Percentiles rank a stretch among this genome's conserved stretches.
Conservation (phyloP, 208 protist genomes). For the Leishmania major region DNA sequence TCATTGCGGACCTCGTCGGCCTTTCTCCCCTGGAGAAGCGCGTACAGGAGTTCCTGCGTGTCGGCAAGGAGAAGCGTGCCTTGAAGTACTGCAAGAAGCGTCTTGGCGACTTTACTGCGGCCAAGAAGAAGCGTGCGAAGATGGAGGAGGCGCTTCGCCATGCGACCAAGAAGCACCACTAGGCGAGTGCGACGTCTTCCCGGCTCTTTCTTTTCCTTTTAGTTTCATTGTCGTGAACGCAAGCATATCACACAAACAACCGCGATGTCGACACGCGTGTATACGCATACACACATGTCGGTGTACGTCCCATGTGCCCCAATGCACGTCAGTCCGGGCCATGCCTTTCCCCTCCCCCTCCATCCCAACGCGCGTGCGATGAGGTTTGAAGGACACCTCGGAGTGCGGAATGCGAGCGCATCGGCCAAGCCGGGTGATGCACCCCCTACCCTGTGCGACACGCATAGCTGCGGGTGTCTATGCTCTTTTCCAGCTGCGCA, state of each 20-base stretch:
- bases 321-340: not conserved
- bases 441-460: not conserved
- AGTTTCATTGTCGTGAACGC: conserved; percentile 8
- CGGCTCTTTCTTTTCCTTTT: conserved; percentile 17
- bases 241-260: conserved; percentile 13
- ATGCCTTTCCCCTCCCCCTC: not conserved
- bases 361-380: not conserved
- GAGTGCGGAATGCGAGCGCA: not conserved
- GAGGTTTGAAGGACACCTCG: not conserved
- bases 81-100: conserved; percentile 96
- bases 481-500: not conserved
- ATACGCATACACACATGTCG: not conserved
- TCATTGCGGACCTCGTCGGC: conserved; percentile 91
- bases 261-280: not conserved
- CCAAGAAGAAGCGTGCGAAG: conserved; percentile 93
- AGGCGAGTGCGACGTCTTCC: conserved; percentile 2
- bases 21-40: conserved; percentile 92
- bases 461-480: not conserved
- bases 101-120: conserved; percentile 87
- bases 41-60: conserved; percentile 93
- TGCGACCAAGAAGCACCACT: conserved; percentile 72
- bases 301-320: not conserved
- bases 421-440: not conserved
- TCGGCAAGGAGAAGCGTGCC: conserved; percentile 95
- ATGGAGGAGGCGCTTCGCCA: conserved; percentile 92